phyloP scores from a whole-genome alignment of 2,329 filamentous ascomycete species.

The Acrocalymma vagum region DNA sequence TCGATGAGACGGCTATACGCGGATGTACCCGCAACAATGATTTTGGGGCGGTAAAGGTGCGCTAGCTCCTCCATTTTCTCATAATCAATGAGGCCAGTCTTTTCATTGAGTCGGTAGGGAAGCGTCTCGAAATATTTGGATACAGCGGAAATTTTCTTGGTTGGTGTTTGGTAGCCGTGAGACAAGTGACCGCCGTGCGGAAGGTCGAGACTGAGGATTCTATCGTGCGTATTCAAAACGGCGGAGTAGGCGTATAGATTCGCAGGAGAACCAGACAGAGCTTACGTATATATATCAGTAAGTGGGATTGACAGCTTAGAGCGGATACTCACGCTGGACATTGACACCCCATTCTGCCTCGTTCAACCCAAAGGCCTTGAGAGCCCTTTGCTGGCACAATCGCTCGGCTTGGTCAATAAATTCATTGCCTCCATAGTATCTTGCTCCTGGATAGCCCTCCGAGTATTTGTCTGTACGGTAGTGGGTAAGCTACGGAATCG shows the following conservation, averaged over 20 bases:
- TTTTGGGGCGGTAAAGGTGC: constrained; percentile 91
- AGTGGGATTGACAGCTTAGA: not conserved
- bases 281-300: constrained; percentile 53
- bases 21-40: constrained; percentile 94
- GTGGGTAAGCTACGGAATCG: constrained; percentile 48
- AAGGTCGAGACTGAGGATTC: constrained; percentile 95
- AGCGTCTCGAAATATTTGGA: constrained; percentile 99
- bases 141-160: constrained; percentile 84
- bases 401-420: constrained; percentile 97
- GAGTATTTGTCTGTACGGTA: constrained; percentile 91
- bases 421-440: constrained; percentile 99
- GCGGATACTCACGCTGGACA: constrained; percentile 73
- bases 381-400: constrained; percentile 92
- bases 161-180: constrained; percentile 96
- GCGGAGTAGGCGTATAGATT: constrained; percentile 91
- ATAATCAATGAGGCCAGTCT: constrained; percentile 97
- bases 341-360: constrained; percentile 96
- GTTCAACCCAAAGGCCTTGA: constrained; percentile 89
- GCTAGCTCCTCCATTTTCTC: constrained; percentile 90
- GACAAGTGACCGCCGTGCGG: constrained; percentile 96
- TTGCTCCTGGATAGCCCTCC: constrained; percentile 95
- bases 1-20: constrained; percentile 99
- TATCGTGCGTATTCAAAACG: constrained; percentile 89
- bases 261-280: constrained; percentile 80
- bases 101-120: constrained; percentile 88